Base-by-base conservation (phyloP, 768 basidiomycete genomes). In the Phlegmacium glaucopus region DNA sequence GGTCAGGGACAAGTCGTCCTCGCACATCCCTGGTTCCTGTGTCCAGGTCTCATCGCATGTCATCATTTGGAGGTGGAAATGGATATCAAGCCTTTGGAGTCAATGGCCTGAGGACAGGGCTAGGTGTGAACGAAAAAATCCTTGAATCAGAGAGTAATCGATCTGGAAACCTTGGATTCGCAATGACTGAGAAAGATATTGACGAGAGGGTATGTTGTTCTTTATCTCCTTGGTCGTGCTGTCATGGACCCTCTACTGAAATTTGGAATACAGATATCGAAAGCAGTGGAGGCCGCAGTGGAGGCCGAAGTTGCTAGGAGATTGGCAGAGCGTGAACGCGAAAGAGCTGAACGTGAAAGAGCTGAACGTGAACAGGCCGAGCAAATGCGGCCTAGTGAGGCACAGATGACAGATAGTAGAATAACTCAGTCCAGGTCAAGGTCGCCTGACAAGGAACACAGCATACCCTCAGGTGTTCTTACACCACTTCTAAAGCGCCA, bases 301-400 rank as follows among this genome's bases (percentile, higher is more conserved):
- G 87, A 90, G 69, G 75, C 71, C 9, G 86, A 90, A 61, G 87
- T 87, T 44, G 78, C 82, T 12, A 72, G 83, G 50, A 76, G 86
- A 25, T 64, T 91, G 42, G 82, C 70, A 40, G 76, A 77, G 60
- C 65, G 71, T 35, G 73, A 76, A 50, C 67, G 66, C 12, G 73
- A 76, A 50, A n/a, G n/a, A n/a, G n/a, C n/a, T n/a, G n/a, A n/a
- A n/a, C 67, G 66, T 12, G 68, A 72, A 37, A 59, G 63, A 46
- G 68, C 73, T 59, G 67, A 69, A 54, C 59, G 63, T 55, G 66
- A 69, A 49, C 61, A 66, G 44, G 22, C 22, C 56, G 64, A 48
- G 59, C 55, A 44, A 62, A 52, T 44, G 72, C 73, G 48, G 62
- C 60, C 34, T 22, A 22, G 22, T 22, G 22, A 22, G 5, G 61